Base-by-base conservation (phyloP, 352 stramenopile genomes). In the Phytophthora tentaculata region DNA sequence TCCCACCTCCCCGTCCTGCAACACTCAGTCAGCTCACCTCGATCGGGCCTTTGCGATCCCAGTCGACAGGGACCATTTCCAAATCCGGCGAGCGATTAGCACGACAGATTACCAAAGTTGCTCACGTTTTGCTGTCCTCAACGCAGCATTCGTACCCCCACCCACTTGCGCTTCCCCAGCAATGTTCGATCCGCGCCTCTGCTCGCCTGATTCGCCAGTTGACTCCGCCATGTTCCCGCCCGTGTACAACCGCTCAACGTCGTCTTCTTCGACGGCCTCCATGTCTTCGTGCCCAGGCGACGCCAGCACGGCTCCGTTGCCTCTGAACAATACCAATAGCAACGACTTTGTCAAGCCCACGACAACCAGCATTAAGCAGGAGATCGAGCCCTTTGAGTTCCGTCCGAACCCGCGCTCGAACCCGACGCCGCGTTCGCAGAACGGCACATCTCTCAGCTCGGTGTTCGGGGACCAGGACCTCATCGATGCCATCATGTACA, bases 391-490 rank as follows among this genome's bases (percentile, higher is more conserved):
- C 0, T 90, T 93, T 56, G 81, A 89, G 61, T 91, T 86, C 74
- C 74, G 72, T 14, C 68, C 79, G 3, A 56, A 16, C 19, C 45
- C 56, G 14, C 26, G 7, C 24, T 16, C 24, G 10, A 65, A 55
- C 29, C 67, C 58, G 13, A 68, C 61, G 37, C 69, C 61, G 3
- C 70, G 43, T 37, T 74, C 44, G 44, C 66, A 66, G 35, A 77
- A 67, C 10, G 52, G 67, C 47, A 81, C 77, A 49, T 87, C 84
- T 35, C 81, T 92, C 67, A 87, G 72, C 68, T 92, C 83, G 23
- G 82, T 94, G 49, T 94, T 94, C 58, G 83, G 81, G 23, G 86
- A 94, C 62, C 77, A 86, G 56, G 86, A 91, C 29, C 79, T 94
- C 37, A 80, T 92, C 24, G 84, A 94, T 71, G 82, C 86, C 55